Evolutionary conservation across 2,329 filamentous ascomycete species (phyloP), one percentile per base, ranked within the genome.

Genomic region (Xylaria sp.): DNA sequence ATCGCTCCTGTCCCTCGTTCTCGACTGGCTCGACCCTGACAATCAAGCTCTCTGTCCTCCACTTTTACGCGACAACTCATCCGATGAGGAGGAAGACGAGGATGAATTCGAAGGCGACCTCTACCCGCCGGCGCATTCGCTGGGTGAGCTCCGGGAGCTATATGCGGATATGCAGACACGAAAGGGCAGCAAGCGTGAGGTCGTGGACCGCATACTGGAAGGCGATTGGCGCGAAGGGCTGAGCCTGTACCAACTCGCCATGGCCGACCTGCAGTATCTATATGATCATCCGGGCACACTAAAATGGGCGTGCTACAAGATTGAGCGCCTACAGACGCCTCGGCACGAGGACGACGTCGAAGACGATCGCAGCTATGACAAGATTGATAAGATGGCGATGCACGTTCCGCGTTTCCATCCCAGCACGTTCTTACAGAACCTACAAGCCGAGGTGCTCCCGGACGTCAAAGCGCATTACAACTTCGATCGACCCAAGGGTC

Each of bases 391-490:
- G 57, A 78, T 82, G 71, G 83, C 84, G 7, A 79, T 89, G 39
- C 76, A 79, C 3, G 82, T 91, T 58, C 93, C 93, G 12, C 89
- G 91, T 18, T 93, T 96, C 75, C 92, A 97, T 75, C 91, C 93
- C 0, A 89, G 92, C 4, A 92, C 91, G 0, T 97, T 97, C 78
- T 83, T 97, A 46, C 88, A 89, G 72, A 91, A 91, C 72, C 87
- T 97, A 1, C 91, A 94, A 73, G 84, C 85, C 49, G 90, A 94
- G 76, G 86, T 94, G 20, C 84, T 93, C 1, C 92, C 93, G 0
- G 87, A 96, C 67, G 88, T 94, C 74, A 97, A 96, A 79, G 92
- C 92, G 5, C 92, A 97, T 80, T 96, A 93, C 79, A 91, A 93
- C 74, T 88, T 96, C 69, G 90, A 92, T 72, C 88, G 91, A n/a